A percentile compares a stretch with the other conserved stretches of the same genome.
Evolutionary conservation across 1,284 basidiomycete genomes (phyloP).

Genomic region (Takashimella tepidaria): DNA sequence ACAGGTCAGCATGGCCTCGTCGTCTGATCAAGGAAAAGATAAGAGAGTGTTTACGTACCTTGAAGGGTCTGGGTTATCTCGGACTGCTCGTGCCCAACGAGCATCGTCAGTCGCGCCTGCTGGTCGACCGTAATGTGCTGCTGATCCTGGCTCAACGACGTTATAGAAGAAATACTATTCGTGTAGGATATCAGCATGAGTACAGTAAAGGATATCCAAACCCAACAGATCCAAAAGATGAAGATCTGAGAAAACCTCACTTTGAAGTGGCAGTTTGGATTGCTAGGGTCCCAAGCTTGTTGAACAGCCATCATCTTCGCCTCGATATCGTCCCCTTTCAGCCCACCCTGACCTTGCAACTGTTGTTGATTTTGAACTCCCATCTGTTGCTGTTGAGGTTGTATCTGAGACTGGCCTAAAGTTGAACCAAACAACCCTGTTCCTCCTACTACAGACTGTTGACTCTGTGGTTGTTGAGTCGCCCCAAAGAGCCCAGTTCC

Average conservation of each 20-base stretch:
- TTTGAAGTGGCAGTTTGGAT: constrained; percentile 72
- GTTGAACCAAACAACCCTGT: constrained; percentile 47
- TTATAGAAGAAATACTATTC: constrained; percentile 86
- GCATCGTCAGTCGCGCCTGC: constrained; percentile 66
- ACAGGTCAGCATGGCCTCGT: no score
- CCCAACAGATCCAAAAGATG: no score
- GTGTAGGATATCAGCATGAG: no score
- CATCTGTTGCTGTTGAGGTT: constrained; percentile 52
- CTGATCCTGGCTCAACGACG: constrained; percentile 67
- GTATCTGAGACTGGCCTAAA: constrained; percentile 12
- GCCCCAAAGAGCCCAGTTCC: constrained; percentile 12
- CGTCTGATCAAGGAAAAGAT: no score
- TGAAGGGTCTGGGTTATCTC: constrained; percentile 75
- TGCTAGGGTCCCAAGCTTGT: constrained; percentile 66
- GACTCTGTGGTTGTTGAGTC: constrained; percentile 18
- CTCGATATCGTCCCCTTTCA: constrained; percentile 44
- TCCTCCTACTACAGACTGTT: constrained; percentile 6
- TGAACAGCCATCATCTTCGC: constrained; percentile 64
- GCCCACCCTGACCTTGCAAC: constrained; percentile 7
- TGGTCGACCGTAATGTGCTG: constrained; percentile 67
- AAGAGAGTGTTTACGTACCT: constrained; percentile 55
- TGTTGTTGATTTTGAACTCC: constrained; percentile 44
- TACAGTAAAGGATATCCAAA: no score
- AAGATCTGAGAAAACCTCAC: no score
- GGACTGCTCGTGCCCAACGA: constrained; percentile 71